Conservation (phyloP, 2,329 filamentous ascomycete genomes). For the Fusarium sulawesiense region DNA sequence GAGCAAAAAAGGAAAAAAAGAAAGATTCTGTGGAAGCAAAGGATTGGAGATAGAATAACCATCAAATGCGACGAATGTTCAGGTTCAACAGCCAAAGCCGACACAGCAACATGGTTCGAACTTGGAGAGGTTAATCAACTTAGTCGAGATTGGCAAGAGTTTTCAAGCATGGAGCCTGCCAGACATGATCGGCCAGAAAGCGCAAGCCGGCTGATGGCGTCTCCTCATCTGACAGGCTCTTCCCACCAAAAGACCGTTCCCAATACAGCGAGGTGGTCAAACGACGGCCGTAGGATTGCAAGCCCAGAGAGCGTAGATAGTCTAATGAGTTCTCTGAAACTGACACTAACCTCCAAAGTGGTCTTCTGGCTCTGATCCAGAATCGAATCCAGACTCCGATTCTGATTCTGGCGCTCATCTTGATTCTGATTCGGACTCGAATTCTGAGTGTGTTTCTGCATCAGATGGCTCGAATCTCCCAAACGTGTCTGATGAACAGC, state of each 20-base stretch:
- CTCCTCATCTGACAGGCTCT: background rate
- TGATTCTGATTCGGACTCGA: too few relatives aligned
- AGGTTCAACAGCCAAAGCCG: background rate
- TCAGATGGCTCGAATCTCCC: too few relatives aligned
- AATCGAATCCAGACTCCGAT: too few relatives aligned
- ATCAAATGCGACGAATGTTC: background rate
- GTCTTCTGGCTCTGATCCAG: too few relatives aligned
- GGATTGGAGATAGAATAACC: accelerated
- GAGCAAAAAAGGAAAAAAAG: too few relatives aligned
- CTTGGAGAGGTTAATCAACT: background rate
- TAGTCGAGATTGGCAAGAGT: background rate
- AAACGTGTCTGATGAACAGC: background rate
- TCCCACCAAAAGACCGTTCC: accelerated
- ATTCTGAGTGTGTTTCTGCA: too few relatives aligned
- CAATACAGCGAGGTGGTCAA: background rate
- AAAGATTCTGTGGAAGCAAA: background rate
- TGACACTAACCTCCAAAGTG: background rate
- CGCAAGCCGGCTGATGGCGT: background rate
- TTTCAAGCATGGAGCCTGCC: background rate
- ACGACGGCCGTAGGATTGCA: background rate
- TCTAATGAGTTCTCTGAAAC: background rate
- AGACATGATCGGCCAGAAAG: accelerated
- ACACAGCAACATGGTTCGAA: background rate
- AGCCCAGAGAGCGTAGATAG: background rate
- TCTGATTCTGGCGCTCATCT: too few relatives aligned